Conservation (phyloP, 352 stramenopile genomes). For the Phytopythium aichiense region DNA sequence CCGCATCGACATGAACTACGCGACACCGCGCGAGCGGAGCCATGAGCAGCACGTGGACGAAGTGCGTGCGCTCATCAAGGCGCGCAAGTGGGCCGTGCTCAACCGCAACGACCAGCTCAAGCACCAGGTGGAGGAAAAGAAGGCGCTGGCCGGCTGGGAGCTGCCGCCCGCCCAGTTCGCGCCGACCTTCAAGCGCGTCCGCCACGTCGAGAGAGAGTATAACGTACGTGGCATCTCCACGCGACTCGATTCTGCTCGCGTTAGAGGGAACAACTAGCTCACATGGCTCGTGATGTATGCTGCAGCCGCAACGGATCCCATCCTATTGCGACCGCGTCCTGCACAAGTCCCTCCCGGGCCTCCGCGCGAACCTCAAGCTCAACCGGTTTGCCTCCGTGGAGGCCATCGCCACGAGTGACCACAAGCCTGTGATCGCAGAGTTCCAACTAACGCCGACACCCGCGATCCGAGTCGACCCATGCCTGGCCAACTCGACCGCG, state of each 20-base stretch:
- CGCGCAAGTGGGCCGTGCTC: slow-evolving; percentile 59
- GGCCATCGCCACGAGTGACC: slow-evolving; percentile 71
- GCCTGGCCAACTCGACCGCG: slow-evolving; percentile 16
- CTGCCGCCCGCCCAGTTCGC: slow-evolving; percentile 59
- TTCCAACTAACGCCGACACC: slow-evolving; percentile 47
- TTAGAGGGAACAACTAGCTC: not conserved
- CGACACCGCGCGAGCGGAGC: slow-evolving; percentile 29
- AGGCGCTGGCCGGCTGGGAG: slow-evolving; percentile 61
- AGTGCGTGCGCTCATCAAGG: slow-evolving; percentile 49
- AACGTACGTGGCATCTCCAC: slow-evolving; percentile 25
- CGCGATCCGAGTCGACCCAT: slow-evolving; percentile 16
- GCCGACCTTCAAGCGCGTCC: slow-evolving; percentile 83
- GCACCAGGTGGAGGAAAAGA: slow-evolving; percentile 52
- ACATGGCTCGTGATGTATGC: not conserved
- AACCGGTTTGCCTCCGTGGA: slow-evolving; percentile 55
- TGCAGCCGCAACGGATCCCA: slow-evolving; percentile 63
- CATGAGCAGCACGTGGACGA: slow-evolving; percentile 69
- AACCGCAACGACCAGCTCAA: slow-evolving; percentile 79
- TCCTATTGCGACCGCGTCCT: slow-evolving; percentile 85
- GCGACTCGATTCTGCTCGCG: not conserved
- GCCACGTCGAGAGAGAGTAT: slow-evolving; percentile 37
- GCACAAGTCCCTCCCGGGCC: slow-evolving; percentile 71
- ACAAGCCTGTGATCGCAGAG: slow-evolving; percentile 71
- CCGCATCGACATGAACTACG: slow-evolving; percentile 70
- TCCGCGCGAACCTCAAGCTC: slow-evolving; percentile 49